A percentile compares a stretch with the other conserved stretches of the same genome.
Evolutionary conservation across 1,284 basidiomycete genomes (phyloP).

Genomic region (Ganoderma resinaceum): DNA sequence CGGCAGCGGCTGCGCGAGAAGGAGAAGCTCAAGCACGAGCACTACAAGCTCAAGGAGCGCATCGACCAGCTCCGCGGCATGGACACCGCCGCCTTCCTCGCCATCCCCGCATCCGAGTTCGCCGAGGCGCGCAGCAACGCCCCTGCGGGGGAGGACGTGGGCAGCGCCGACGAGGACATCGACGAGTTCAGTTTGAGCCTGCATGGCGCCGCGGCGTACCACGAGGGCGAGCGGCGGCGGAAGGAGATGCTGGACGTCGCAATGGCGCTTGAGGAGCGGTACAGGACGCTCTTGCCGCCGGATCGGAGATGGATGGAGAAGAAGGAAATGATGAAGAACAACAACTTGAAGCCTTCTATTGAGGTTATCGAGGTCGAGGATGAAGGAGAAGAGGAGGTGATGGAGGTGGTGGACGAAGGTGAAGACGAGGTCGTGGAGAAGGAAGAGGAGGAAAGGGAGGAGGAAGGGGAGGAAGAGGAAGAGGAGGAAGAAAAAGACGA

Average conservation of each 20-base stretch:
- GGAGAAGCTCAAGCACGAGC: slow-evolving; percentile 89
- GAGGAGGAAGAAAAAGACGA: slow-evolving; percentile 16
- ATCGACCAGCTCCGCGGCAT: slow-evolving; percentile 84
- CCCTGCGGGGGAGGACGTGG: slow-evolving; percentile 29
- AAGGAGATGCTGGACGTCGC: slow-evolving; percentile 77
- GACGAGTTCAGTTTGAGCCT: slow-evolving; percentile 41
- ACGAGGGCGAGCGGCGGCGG: slow-evolving; percentile 74
- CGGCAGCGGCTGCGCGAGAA: slow-evolving; percentile 86
- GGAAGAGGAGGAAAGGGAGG: slow-evolving; percentile 19
- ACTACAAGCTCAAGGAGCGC: slow-evolving; percentile 89
- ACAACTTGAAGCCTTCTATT: slow-evolving; percentile 3
- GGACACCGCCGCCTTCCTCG: slow-evolving; percentile 73
- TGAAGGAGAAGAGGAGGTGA: slow-evolving; percentile 12
- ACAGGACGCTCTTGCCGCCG: slow-evolving; percentile 71
- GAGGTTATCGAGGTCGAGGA: slow-evolving; percentile 18
- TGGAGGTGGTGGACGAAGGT: slow-evolving; percentile 10
- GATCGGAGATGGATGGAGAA: slow-evolving; percentile 46
- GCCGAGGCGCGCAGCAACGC: slow-evolving; percentile 16
- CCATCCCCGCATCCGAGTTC: slow-evolving; percentile 64
- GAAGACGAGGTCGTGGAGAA: slow-evolving; percentile 22
- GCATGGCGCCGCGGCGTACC: slow-evolving; percentile 49
- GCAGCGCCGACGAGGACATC: slow-evolving; percentile 30
- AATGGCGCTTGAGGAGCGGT: slow-evolving; percentile 69
- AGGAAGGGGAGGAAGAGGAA: slow-evolving; percentile 24
- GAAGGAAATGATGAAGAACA: slow-evolving; percentile 25